Evolutionary conservation across 1,284 basidiomycete genomes (phyloP).

Genomic region (Agaricales sp.): DNA sequence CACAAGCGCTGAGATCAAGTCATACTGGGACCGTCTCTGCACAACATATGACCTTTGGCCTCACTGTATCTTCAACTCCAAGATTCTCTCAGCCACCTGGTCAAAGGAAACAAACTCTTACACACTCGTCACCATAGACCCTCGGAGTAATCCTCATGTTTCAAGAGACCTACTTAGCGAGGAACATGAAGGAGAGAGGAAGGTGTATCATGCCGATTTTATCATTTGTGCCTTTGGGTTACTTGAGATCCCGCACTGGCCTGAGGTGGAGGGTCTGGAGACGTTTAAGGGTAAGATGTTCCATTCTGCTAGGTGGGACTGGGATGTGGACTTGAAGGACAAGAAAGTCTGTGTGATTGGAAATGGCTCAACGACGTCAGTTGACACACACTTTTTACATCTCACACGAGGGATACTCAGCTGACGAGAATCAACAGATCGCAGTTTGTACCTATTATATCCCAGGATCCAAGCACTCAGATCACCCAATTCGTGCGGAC

Average conservation of each 20-base stretch:
- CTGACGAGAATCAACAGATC: constrained; percentile 17
- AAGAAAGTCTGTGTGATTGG: constrained; percentile 41
- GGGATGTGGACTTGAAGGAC: constrained; percentile 24
- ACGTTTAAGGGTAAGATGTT: constrained; percentile 34
- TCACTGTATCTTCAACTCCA: constrained; percentile 21
- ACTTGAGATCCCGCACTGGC: constrained; percentile 26
- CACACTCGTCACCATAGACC: constrained; percentile 21
- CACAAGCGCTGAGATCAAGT: constrained; percentile 20
- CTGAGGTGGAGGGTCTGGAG: constrained; percentile 27
- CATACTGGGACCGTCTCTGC: constrained; percentile 24
- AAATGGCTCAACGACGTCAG: constrained; percentile 40
- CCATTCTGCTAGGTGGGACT: constrained; percentile 38
- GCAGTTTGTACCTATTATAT: constrained; percentile 34
- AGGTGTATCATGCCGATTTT: constrained; percentile 19
- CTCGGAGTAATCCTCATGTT: constrained; percentile 11
- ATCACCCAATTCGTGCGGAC: constrained; percentile 37
- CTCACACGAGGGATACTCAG: constrained; percentile 16
- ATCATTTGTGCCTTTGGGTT: constrained; percentile 35
- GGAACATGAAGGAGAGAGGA: constrained; percentile 7
- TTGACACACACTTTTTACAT: constrained; percentile 27
- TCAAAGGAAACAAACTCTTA: constrained; percentile 22
- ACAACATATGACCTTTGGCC: constrained; percentile 17
- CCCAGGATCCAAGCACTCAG: constrained; percentile 25
- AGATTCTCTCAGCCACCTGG: constrained; percentile 31
- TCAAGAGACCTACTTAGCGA: background rate